These are phyloP conservation scores for Polyporus arcularius DNA, from an alignment of 768 basidiomycete genomes.

Conservation along the genomic window DNA sequence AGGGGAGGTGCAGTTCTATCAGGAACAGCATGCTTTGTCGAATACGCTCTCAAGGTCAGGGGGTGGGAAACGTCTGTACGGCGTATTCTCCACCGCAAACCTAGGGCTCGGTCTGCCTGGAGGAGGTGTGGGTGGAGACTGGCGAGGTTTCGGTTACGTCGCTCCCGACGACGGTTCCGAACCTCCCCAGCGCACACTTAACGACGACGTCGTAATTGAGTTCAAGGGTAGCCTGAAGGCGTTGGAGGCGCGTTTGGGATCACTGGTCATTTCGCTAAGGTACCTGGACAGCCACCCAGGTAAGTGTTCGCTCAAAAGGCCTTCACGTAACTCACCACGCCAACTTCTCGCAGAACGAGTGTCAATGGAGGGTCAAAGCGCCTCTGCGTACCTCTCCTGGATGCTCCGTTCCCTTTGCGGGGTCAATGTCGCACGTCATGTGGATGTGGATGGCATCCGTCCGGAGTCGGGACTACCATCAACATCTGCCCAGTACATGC, in stretches of 20 bases:
- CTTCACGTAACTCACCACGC: conserved; percentile 2
- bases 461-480: conserved; percentile 45
- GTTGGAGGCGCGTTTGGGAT: conserved; percentile 11
- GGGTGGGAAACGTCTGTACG: conserved; percentile 56
- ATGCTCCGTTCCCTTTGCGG: conserved; percentile 64
- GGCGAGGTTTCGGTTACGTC: conserved; percentile 88
- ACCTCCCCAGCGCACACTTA: conserved; percentile 6
- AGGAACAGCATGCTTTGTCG: conserved; percentile 38
- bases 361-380: conserved; percentile 44
- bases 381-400: conserved; percentile 56
- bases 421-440: conserved; percentile 76
- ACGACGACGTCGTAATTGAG: conserved; percentile 22
- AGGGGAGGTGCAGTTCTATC: conserved; percentile 63
- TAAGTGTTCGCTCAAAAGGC: conserved; percentile 8
- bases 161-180: conserved; percentile 48
- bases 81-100: conserved; percentile 59
- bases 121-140: conserved; percentile 70
- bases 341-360: conserved; percentile 24
- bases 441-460: conserved; percentile 79
- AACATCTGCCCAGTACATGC: conserved; percentile 54
- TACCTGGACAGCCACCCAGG: conserved; percentile 21
- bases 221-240: conserved; percentile 17
- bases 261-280: conserved; percentile 18
- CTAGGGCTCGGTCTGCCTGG: conserved; percentile 81
- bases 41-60: conserved; percentile 22